Conservation (phyloP, 2,329 filamentous ascomycete species). For the Simplicillium aogashimaense region DNA sequence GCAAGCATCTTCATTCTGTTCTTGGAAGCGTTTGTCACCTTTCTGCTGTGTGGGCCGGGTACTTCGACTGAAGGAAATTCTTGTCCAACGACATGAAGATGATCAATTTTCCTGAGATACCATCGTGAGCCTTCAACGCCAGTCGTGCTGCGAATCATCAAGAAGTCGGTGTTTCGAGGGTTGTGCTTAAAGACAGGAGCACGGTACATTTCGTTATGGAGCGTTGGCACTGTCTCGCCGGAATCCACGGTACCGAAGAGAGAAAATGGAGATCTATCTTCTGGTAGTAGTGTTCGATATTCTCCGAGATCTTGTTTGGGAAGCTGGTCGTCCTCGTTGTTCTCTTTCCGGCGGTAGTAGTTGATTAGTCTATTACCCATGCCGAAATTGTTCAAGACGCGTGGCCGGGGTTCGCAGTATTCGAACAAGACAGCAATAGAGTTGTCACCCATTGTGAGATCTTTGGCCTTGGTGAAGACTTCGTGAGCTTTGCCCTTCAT, state of each 20-base stretch:
- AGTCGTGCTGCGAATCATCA: conserved; percentile 75
- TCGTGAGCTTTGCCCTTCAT: conserved; percentile 72
- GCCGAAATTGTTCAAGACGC: conserved; percentile 88
- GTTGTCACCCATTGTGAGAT: conserved; percentile 82
- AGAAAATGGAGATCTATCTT: conserved; percentile 93
- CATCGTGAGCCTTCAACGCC: conserved; percentile 68
- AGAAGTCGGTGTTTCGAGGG: conserved; percentile 69
- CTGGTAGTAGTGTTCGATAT: conserved; percentile 74
- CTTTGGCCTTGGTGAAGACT: conserved; percentile 69
- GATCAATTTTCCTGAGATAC: conserved; percentile 81
- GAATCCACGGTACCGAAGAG: conserved; percentile 90
- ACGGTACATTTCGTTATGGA: conserved; percentile 93
- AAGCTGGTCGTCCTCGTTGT: conserved; percentile 61
- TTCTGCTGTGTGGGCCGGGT: conserved; percentile 84
- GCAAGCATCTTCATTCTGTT: conserved; percentile 94
- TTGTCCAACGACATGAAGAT: conserved; percentile 85
- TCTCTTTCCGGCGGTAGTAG: conserved; percentile 79
- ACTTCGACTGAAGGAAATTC: conserved; percentile 88
- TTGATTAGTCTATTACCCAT: conserved; percentile 97
- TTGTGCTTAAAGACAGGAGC: conserved; percentile 88
- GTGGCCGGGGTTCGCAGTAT: conserved; percentile 90
- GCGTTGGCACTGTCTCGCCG: conserved; percentile 79
- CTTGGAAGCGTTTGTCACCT: conserved; percentile 94
- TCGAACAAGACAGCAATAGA: conserved; percentile 81
- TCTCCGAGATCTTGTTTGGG: conserved; percentile 83